Conservation (phyloP, 2,329 filamentous ascomycete genomes). For the Endoconidiophora polonica region DNA sequence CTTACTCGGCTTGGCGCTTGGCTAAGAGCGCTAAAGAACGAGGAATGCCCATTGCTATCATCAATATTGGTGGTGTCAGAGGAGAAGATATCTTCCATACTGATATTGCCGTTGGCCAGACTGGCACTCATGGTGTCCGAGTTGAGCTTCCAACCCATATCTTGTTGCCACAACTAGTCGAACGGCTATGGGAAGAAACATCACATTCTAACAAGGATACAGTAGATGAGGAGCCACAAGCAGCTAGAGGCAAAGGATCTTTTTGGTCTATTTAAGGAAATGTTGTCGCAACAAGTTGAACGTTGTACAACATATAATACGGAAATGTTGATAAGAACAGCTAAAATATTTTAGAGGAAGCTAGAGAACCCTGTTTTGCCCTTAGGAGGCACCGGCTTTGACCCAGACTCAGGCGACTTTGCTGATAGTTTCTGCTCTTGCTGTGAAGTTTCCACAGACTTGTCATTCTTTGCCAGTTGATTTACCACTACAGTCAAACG, state of each 20-base stretch:
- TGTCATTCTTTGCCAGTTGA: conserved; percentile 31
- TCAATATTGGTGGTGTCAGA: conserved; percentile 74
- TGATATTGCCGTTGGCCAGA: conserved; percentile 33
- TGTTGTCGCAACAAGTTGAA: conserved; percentile 33
- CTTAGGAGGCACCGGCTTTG: conserved; percentile 11
- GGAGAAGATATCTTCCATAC: conserved; percentile 60
- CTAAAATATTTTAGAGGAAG: conserved; percentile 29
- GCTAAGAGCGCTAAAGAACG: conserved; percentile 68
- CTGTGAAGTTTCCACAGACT: conserved; percentile 17
- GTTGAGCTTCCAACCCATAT: conserved; percentile 41
- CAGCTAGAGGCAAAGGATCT: conserved; percentile 14
- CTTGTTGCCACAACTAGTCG: conserved; percentile 39
- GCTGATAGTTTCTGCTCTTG: background rate
- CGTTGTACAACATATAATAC: conserved; percentile 12
- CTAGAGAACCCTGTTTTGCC: conserved; percentile 22
- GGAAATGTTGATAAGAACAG: conserved; percentile 12
- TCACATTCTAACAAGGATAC: background rate
- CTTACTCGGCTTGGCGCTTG: conserved; percentile 86
- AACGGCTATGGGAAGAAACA: conserved; percentile 23
- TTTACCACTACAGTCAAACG: conserved; percentile 36
- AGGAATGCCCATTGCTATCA: conserved; percentile 69
- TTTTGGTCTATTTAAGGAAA: conserved; percentile 34
- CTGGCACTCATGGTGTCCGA: conserved; percentile 35
- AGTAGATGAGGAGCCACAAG: conserved; percentile 8
- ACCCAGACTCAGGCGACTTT: background rate